These are phyloP conservation scores for Ramalina intermedia DNA, from an alignment of 495 filamentous ascomycete genomes.

Conservation along the genomic window DNA sequence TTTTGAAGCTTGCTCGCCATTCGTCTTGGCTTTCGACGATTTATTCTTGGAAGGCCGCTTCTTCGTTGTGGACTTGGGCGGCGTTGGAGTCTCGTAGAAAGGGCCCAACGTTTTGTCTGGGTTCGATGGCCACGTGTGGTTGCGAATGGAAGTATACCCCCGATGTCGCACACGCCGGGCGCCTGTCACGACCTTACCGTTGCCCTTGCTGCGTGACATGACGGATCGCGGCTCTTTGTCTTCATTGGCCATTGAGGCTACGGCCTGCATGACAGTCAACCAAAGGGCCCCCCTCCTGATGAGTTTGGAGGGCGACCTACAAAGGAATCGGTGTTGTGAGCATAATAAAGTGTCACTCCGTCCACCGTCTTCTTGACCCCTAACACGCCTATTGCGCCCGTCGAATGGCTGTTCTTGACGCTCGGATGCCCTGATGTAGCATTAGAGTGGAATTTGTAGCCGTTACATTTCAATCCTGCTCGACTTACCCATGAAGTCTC, in stretches of 20 bases:
- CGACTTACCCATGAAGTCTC: constrained; percentile 60
- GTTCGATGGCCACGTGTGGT: constrained; percentile 7
- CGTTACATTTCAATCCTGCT: neutral
- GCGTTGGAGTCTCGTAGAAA: neutral
- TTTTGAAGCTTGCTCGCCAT: too few species aligned
- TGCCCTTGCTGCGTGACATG: constrained; percentile 56
- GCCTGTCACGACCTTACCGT: constrained; percentile 15
- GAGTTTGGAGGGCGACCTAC: constrained; percentile 22
- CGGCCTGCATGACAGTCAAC: constrained; percentile 37
- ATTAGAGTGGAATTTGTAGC: constrained; percentile 11
- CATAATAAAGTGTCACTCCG: constrained; percentile 69
- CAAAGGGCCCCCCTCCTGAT: neutral
- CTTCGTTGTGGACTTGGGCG: constrained; percentile 1
- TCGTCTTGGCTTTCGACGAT: too few species aligned
- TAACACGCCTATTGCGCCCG: constrained; percentile 71
- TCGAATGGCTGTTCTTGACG: constrained; percentile 52
- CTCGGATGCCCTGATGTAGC: constrained; percentile 49
- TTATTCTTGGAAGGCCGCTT: neutral
- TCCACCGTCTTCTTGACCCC: constrained; percentile 60
- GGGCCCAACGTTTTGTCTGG: neutral
- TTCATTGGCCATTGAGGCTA: constrained; percentile 72
- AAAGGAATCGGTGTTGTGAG: constrained; percentile 88
- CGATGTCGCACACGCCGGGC: constrained; percentile 10
- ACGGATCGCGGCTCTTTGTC: constrained; percentile 56
- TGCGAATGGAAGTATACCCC: constrained; percentile 3